Base-by-base conservation (phyloP, 306 rosid species). In the Ormosia semicastrata region DNA sequence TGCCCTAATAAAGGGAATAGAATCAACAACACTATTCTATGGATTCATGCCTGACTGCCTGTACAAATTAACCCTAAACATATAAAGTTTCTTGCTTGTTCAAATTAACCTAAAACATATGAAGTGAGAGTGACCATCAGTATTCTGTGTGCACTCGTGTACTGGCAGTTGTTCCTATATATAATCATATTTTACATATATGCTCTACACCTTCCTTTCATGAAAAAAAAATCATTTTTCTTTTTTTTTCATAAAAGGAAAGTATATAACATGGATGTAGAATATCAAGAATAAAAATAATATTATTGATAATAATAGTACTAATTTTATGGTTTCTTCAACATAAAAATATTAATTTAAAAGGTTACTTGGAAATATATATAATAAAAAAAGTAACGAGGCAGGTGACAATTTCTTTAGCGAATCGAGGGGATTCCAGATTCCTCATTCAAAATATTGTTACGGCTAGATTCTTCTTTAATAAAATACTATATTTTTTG, bases 1-100 rank as follows among this genome's bases (percentile, higher is more conserved):
- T 57, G 12, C 54, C 73, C 18, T 15, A n/a, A 29, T 10, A 17
- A 57, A 9, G 62, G 62, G 58, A 69, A 6, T 40, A 78, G 70
- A 70, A 17, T 59, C 41, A 1, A 13, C 49, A 24, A 44, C 0
- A 58, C 13, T 60, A 13, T 70, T 32, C 6, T 68, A 9, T 43
- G 53, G 2, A 49, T 80, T 67, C 76, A 67, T 41, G 68, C 68
- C n/a, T n/a, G n/a, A n/a, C n/a, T n/a, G n/a, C n/a, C 15, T 13
- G 18, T 63, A 33, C 50, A 39, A 7, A 39, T 40, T 17, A 39
- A 41, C 5, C 34, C 30, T 15, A 30, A 60, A 8, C 36, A 10
- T 29, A 3, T 12, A 2, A 65, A 36, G 12, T n/a, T 65, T 39
- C 64, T 24, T 40, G 32, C 12, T 29, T 17, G 49, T 15, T 14